phyloP scores from a whole-genome alignment of 306 rosid species.

The Acmispon strigosus region DNA sequence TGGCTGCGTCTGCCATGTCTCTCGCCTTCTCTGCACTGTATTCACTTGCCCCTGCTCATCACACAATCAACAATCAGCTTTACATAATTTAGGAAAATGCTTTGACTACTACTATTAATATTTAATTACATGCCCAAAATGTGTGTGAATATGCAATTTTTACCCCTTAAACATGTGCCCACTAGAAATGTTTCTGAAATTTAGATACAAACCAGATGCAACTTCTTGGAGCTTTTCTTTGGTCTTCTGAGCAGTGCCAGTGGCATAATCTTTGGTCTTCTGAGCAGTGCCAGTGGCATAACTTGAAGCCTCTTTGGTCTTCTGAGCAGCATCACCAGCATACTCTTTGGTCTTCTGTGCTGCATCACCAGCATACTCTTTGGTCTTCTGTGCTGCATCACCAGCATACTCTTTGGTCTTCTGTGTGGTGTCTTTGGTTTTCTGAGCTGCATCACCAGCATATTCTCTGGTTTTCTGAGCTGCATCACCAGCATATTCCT shows the following conservation, averaged over 20 bases:
- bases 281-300: neutral
- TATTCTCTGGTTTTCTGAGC: neutral
- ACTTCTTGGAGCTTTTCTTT: constrained; percentile 26
- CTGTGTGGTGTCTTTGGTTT: neutral
- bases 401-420: neutral
- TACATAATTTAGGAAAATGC: neutral
- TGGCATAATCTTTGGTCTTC: neutral
- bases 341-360: neutral
- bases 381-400: neutral
- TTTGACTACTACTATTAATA: neutral
- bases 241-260: neutral
- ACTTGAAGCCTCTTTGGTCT: neutral
- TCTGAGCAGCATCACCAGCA: neutral
- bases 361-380: neutral
- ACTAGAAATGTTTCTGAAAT: neutral
- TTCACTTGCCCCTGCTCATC: constrained; percentile 40
- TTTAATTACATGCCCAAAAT: neutral
- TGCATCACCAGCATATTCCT: constrained; percentile 2
- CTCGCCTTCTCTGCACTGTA: constrained; percentile 40
- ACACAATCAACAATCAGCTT: neutral
- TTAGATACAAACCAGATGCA: constrained; percentile 45
- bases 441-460: neutral
- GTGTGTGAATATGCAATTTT: neutral
- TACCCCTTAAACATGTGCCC: neutral
- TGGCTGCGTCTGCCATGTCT: constrained; percentile 20